A percentile compares a stretch with the other conserved stretches of the same genome.
Evolutionary conservation across 139 green algal species (phyloP).

Genomic region (Microglena sp.): DNA sequence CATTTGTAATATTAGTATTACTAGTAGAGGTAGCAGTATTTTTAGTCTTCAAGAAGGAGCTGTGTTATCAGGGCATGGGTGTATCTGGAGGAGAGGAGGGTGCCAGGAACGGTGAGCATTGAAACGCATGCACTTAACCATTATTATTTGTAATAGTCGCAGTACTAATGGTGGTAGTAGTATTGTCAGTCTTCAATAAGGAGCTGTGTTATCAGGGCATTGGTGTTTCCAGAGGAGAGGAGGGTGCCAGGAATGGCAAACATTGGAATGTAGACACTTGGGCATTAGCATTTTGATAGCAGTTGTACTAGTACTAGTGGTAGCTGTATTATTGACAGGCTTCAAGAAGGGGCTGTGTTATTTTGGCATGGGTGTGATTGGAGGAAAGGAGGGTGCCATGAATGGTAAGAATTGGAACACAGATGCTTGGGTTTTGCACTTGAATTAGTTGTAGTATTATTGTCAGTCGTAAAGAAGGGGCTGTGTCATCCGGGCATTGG

Average conservation of each 20-base stretch:
- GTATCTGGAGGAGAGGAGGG: slow-evolving; percentile 96
- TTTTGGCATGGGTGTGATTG: slow-evolving; percentile 96
- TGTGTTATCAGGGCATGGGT: no score
- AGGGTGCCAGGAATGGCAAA: slow-evolving; percentile 72
- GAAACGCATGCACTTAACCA: neutral
- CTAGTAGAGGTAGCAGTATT: no score
- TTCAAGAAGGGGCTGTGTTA: slow-evolving; percentile 86
- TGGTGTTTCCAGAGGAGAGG: neutral
- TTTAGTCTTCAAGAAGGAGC: no score
- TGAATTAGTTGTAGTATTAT: no score
- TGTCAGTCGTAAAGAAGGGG: neutral
- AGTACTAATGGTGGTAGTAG: no score
- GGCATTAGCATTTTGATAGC: no score
- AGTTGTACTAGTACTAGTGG: no score
- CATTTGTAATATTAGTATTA: no score
- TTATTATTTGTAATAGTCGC: no score
- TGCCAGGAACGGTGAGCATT: slow-evolving; percentile 67
- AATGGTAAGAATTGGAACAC: slow-evolving; percentile 60
- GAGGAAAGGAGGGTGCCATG: slow-evolving; percentile 92
- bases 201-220: neutral
- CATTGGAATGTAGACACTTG: neutral
- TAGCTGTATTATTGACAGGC: no score
- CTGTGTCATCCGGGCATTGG: neutral
- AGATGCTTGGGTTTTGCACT: no score
- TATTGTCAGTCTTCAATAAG: neutral